These are phyloP conservation scores for maize (Zea mays) DNA, from an alignment of 176 grass and related monocot genomes.

Conservation along the genomic window DNA sequence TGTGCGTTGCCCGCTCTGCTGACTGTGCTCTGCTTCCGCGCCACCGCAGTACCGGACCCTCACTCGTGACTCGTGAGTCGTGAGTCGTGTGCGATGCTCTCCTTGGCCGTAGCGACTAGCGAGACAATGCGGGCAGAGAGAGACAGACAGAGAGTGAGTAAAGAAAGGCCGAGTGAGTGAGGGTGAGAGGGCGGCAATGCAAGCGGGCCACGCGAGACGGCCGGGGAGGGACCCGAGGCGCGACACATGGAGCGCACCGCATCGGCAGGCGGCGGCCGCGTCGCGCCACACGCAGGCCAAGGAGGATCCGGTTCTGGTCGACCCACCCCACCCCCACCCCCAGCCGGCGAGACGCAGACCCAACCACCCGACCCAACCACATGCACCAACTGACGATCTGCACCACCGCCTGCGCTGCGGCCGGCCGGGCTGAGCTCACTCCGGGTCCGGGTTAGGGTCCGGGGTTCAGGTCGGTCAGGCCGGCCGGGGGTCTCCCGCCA, in stretches of 20 bases:
- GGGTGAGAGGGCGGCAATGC: conserved; percentile 14
- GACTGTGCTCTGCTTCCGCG: too few relatives aligned
- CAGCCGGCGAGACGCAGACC: too few relatives aligned
- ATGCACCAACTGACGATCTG: background rate
- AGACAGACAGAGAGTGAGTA: too few relatives aligned
- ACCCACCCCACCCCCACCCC: too few relatives aligned
- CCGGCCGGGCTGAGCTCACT: background rate
- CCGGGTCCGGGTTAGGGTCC: background rate
- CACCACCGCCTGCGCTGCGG: background rate
- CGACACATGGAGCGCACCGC: conserved; percentile 35
- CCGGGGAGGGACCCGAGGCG: conserved; percentile 33
- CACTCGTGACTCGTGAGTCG: too few relatives aligned
- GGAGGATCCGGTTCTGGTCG: background rate
- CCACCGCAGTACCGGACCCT: too few relatives aligned
- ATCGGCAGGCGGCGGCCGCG: conserved; percentile 1
- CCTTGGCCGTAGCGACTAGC: background rate
- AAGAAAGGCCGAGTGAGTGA: background rate
- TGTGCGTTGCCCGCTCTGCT: background rate
- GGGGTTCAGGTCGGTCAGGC: too few relatives aligned
- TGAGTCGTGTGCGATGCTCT: background rate
- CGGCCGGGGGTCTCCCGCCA: too few relatives aligned
- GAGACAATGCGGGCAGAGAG: too few relatives aligned
- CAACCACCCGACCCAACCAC: conserved; percentile 3
- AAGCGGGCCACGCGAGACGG: background rate
- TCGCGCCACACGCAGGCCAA: conserved; percentile 18